Evolutionary conservation across 129 eudicot species (phyloP), one percentile per base, ranked within the genome.

Genomic region (Artemisia annua): DNA sequence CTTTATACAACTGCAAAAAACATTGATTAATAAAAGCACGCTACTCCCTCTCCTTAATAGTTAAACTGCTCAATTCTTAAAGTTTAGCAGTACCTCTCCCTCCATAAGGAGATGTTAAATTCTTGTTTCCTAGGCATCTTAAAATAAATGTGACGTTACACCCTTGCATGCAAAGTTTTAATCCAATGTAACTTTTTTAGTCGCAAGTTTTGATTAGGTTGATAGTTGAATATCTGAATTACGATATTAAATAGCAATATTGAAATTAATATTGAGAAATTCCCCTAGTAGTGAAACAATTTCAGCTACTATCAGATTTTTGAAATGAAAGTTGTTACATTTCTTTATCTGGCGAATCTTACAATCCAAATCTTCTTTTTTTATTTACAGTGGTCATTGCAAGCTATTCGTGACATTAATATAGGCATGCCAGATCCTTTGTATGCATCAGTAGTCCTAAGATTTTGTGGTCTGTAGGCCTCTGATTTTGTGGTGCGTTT

Each of bases 21-120:
- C 63, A 51, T 74, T 5, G 3, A 55, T 18, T 20, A 19, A 7
- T 39, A 71, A 56, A 69, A 54, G 13, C 74, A 32, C 55, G 64
- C 30, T n/a, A 43, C 43, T 14, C 18, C 7, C 7, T 51, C 44
- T 35, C 44, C 44, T 35, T 35, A 35, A 35, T 35, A 35, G 9
- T 35, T 35, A 35, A 35, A 35, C 44, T 35, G 44, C 44, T 35
- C 44, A 35, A 35, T 35, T 35, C 44, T 35, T 35, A 35, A 35
- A 35, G 44, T 35, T 35, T 35, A 5, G 44, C 44, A 35, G 44
- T 35, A 35, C 44, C 65, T 5, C 39, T 3, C 64, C 39, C 7
- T 57, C 1, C 2, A 24, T 10, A 12, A 59, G 39, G 12, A 20
- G 13, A 15, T 22, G 12, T 32, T 1, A 24, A 2, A 24, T 20